Evolutionary conservation across 1,284 basidiomycete genomes (phyloP), one percentile per base, ranked within the genome.

Genomic region (Trichosporon sp.): DNA sequence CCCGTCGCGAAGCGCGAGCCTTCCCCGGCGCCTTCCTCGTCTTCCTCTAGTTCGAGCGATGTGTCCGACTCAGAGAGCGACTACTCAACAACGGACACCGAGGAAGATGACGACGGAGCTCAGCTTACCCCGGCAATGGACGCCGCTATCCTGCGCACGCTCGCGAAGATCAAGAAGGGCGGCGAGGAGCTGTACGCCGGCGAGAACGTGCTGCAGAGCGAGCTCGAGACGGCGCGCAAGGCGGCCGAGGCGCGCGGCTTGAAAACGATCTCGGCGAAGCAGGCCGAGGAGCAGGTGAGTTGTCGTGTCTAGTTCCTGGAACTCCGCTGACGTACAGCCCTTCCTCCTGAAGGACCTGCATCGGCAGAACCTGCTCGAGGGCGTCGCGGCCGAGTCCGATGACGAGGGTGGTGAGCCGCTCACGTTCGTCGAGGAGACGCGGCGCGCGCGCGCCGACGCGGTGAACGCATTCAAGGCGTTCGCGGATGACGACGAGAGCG

Each of bases 41-140:
- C 65, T 31, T 51, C 47, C 29, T 60, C 56, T 3, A 31, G 27
- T 15, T 3, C 12, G 5, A 60, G 56, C 42, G 63, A 64, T 23
- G 34, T 31, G 38, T 66, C 70, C n/a, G 75, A 75, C 35, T 76
- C 75, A 13, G 73, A 75, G 62, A 62, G 47, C 35, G 65, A 69
- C 56, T 66, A 80, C 68, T 79, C 80, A 47, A 79, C 78, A 32
- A 80, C 81, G 51, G 90, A 89, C 63, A 92, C 92, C 77, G 89
- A 89, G 1, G 95, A 98, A 78, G 96, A 99, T 78, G 93, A 96
- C 78, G 92, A 97, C 70, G 97, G 95, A 13, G 93, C 94, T 74
- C 92, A 98, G 81, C 88, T 99, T 67, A 99, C 95, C 0, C 94
- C 95, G 1, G 90, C 92, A 0, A 88, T 98, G 62, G 96, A 99